phyloP scores from a whole-genome alignment of 2,329 filamentous ascomycete genomes.

The Plectosphaerella plurivora region DNA sequence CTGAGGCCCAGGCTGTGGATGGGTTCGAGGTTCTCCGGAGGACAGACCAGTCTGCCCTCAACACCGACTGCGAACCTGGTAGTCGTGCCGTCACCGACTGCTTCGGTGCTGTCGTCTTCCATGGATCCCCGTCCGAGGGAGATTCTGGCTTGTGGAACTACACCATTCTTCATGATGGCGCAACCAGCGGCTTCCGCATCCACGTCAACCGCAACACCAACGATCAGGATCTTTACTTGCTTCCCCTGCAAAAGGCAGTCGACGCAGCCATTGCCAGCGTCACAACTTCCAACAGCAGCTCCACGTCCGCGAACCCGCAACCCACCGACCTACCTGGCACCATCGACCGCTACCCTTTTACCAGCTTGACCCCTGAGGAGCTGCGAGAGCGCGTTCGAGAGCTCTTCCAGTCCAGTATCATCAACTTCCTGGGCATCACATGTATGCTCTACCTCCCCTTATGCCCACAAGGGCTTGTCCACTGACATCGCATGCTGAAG shows the following conservation, averaged over 20 bases:
- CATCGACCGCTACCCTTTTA: constrained; percentile 26
- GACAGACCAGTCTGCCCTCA: constrained; percentile 19
- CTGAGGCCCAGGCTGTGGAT: constrained; percentile 2
- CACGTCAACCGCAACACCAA: constrained; percentile 52
- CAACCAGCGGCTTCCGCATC: constrained; percentile 46
- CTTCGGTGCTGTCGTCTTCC: constrained; percentile 68
- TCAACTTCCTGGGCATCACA: constrained; percentile 61
- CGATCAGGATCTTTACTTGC: constrained; percentile 59
- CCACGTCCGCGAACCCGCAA: neutral
- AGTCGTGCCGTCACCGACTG: constrained; percentile 65
- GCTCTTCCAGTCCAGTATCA: constrained; percentile 59
- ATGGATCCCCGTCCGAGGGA: constrained; percentile 58
- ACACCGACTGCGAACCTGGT: constrained; percentile 51
- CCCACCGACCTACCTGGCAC: constrained; percentile 8
- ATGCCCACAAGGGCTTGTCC: constrained; percentile 15
- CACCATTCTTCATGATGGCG: constrained; percentile 60
- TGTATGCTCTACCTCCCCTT: constrained; percentile 22
- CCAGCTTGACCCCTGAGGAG: constrained; percentile 34
- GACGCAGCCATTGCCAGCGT: constrained; percentile 56
- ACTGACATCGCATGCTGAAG: too few relatives aligned
- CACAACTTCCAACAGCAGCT: constrained; percentile 23
- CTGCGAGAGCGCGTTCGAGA: constrained; percentile 52
- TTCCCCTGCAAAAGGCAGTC: constrained; percentile 66
- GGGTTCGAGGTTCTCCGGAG: constrained; percentile 19
- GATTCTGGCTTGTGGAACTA: constrained; percentile 60